These are phyloP conservation scores for Aspergillus sp. DNA, from an alignment of 2,329 filamentous ascomycete species.

Conservation along the genomic window DNA sequence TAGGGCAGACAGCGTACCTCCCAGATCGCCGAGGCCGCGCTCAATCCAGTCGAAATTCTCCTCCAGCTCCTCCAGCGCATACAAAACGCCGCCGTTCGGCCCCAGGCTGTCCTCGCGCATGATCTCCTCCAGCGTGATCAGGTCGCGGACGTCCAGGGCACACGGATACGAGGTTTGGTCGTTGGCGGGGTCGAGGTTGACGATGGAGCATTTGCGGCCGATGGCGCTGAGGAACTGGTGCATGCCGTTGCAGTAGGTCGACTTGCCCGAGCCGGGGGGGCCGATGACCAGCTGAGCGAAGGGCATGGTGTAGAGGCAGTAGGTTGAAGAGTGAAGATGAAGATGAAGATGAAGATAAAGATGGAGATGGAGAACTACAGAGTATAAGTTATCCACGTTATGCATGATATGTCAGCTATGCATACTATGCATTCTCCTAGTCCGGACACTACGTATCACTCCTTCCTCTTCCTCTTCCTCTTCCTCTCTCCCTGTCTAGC, in stretches of 20 bases:
- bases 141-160: slow-evolving; percentile 78
- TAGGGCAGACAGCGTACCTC: slow-evolving; percentile 42
- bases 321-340: neutral
- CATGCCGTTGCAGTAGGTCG: slow-evolving; percentile 98
- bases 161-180: slow-evolving; percentile 82
- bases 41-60: slow-evolving; percentile 90
- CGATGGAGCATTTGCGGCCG: slow-evolving; percentile 84
- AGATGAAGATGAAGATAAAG: slow-evolving; percentile 1
- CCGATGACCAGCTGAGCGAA: slow-evolving; percentile 77
- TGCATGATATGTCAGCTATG: too few relatives aligned
- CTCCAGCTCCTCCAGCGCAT: slow-evolving; percentile 90
- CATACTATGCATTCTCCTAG: too few relatives aligned
- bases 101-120: slow-evolving; percentile 87
- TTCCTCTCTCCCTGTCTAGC: too few relatives aligned
- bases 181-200: slow-evolving; percentile 96
- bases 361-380: too few relatives aligned
- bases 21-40: slow-evolving; percentile 65
- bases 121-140: slow-evolving; percentile 86
- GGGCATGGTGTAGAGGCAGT: slow-evolving; percentile 35
- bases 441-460: too few relatives aligned
- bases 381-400: too few relatives aligned
- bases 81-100: slow-evolving; percentile 85
- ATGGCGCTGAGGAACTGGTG: slow-evolving; percentile 97
- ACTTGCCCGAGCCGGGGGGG: slow-evolving; percentile 92
- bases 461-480: too few relatives aligned